Evolutionary conservation across 768 basidiomycete species (phyloP).

Genomic region (Suillus placidus): DNA sequence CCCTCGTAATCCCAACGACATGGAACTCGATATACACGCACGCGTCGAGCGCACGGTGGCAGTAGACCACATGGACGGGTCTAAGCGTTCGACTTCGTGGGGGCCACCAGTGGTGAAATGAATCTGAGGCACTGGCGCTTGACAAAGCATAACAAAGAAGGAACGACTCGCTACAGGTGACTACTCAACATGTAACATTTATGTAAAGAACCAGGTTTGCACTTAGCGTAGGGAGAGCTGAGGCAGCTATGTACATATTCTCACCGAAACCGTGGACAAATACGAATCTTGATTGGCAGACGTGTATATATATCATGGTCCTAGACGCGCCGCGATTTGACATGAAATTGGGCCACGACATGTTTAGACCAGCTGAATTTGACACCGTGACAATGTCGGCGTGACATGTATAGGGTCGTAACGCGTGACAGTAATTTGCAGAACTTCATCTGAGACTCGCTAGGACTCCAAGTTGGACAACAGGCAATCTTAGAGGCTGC

Average conservation of each 20-base stretch:
- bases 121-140: background rate
- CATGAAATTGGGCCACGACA: too few species aligned
- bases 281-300: constrained; percentile 24
- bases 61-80: background rate
- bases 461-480: background rate
- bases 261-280: constrained; percentile 19
- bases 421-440: background rate
- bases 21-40: background rate
- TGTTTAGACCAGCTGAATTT: too few species aligned
- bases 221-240: background rate
- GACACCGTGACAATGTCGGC: background rate
- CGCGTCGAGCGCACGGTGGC: background rate
- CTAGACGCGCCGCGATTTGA: too few species aligned
- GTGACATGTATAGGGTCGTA: background rate
- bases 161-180: background rate
- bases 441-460: background rate
- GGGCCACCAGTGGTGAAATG: background rate
- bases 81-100: background rate
- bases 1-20: background rate
- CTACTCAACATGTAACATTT: background rate
- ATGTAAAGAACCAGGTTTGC: background rate
- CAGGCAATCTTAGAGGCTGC: background rate
- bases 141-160: background rate
- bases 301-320: too few species aligned
- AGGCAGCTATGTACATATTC: constrained; percentile 15